phyloP scores from a whole-genome alignment of 495 filamentous ascomycete genomes.

The Xylaria flabelliformis region DNA sequence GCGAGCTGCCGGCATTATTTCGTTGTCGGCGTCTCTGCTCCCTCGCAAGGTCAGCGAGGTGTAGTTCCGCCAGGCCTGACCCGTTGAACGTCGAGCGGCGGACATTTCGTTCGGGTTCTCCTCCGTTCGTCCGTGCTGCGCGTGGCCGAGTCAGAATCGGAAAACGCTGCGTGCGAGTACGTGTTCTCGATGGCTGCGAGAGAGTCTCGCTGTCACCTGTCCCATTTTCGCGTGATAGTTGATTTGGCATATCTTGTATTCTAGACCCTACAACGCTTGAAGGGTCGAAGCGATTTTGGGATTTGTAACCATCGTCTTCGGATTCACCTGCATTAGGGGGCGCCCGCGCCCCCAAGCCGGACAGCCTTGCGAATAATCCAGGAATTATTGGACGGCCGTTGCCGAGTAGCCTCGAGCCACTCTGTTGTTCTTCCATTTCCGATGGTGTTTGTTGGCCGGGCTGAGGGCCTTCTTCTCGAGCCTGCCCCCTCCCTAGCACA shows the following conservation, averaged over 20 bases:
- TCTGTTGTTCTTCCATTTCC: conserved; percentile 30
- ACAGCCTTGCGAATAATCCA: conserved; percentile 43
- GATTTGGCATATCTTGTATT: conserved; percentile 4
- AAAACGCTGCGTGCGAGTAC: conserved; percentile 19
- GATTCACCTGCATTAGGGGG: conserved; percentile 37
- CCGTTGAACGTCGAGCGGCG: conserved; percentile 41
- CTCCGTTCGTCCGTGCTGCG: conserved; percentile 21
- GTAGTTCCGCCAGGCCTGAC: conserved; percentile 44
- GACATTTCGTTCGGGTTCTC: conserved; percentile 17
- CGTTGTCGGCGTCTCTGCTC: conserved; percentile 33
- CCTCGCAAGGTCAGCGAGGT: conserved; percentile 41
- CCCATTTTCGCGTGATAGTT: background rate
- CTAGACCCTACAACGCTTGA: conserved; percentile 35
- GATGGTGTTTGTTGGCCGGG: conserved; percentile 5
- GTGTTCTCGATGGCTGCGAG: background rate
- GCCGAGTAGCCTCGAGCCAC: conserved; percentile 28
- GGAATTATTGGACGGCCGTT: conserved; percentile 41
- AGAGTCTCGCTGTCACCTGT: background rate
- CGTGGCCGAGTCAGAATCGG: conserved; percentile 28
- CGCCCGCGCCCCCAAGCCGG: conserved; percentile 35
- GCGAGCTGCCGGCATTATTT: conserved; percentile 32
- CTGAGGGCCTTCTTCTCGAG: conserved; percentile 23
- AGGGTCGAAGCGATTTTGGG: conserved; percentile 49
- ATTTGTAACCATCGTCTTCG: conserved; percentile 49
- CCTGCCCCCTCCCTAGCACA: conserved; percentile 28